Evolutionary conservation across 2,329 filamentous ascomycete species (phyloP).

Genomic region (Beauveria varroae): DNA sequence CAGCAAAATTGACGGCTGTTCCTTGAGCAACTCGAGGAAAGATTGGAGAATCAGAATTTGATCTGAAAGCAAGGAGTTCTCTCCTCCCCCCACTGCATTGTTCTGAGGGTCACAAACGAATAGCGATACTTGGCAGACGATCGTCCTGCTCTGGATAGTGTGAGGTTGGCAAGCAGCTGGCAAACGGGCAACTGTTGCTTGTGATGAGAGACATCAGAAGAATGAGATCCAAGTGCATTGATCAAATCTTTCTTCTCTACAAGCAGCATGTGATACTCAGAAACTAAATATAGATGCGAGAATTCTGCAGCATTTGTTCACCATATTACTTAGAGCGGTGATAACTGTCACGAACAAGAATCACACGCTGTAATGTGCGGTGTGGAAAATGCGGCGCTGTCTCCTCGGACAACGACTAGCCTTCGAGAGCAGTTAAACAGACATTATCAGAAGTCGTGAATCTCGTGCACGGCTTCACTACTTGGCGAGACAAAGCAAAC

Average conservation of each 20-base stretch:
- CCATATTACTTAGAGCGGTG: background rate
- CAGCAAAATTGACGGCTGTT: background rate
- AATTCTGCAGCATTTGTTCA: background rate
- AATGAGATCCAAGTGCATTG: background rate
- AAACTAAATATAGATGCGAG: background rate
- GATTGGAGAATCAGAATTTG: no score
- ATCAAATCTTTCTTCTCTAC: background rate
- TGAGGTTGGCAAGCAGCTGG: background rate
- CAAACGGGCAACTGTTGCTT: background rate
- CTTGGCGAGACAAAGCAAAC: background rate
- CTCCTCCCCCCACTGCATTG: no score
- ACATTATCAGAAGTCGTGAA: background rate
- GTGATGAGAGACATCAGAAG: background rate
- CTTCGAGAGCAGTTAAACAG: background rate
- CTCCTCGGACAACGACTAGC: background rate
- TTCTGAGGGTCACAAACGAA: slow-evolving; percentile 5
- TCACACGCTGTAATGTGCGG: background rate
- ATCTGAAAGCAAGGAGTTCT: background rate
- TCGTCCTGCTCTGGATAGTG: background rate
- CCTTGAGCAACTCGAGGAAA: background rate
- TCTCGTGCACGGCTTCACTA: background rate
- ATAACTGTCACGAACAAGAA: background rate
- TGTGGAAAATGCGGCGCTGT: background rate
- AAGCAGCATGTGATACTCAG: background rate
- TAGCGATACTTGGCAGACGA: background rate